Conservation (phyloP, 2,329 filamentous ascomycete species). For the Neopestalotiopsis sp. region DNA sequence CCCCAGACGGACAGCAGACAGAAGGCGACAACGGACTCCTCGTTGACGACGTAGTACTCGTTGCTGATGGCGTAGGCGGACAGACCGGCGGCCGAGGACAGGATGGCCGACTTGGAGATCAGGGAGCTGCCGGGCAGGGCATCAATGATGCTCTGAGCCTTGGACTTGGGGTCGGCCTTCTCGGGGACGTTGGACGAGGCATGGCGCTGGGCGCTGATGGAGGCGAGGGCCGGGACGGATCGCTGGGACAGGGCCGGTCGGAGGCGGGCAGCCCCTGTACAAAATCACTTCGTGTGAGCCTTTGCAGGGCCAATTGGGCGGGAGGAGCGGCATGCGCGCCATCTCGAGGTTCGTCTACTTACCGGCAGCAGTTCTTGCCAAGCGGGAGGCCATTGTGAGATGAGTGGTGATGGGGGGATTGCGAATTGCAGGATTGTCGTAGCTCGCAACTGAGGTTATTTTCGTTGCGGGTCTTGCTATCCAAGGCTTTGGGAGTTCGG, state of each 20-base stretch:
- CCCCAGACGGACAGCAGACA: conserved; percentile 93
- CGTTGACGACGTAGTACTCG: conserved; percentile 99
- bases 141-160: conserved; percentile 95
- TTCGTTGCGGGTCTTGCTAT: conserved; percentile 19
- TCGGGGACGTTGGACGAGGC: conserved; percentile 73
- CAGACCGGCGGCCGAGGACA: conserved; percentile 89
- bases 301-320: conserved; percentile 42
- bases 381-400: conserved; percentile 94
- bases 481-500: conserved; percentile 15
- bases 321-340: conserved; percentile 5
- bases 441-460: conserved; percentile 22
- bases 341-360: conserved; percentile 51
- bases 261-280: conserved; percentile 84
- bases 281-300: conserved; percentile 27
- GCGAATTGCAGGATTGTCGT: conserved; percentile 42
- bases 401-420: conserved; percentile 59
- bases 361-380: conserved; percentile 96
- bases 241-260: conserved; percentile 81
- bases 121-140: conserved; percentile 90
- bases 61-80: conserved; percentile 97
- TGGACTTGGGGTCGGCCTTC: conserved; percentile 89
- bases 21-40: conserved; percentile 95
- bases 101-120: conserved; percentile 94
- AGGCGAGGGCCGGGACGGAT: conserved; percentile 75
- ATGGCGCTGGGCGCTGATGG: conserved; percentile 70